Conservation (phyloP, 768 basidiomycete species). For the Phanerochaete carnosa region DNA sequence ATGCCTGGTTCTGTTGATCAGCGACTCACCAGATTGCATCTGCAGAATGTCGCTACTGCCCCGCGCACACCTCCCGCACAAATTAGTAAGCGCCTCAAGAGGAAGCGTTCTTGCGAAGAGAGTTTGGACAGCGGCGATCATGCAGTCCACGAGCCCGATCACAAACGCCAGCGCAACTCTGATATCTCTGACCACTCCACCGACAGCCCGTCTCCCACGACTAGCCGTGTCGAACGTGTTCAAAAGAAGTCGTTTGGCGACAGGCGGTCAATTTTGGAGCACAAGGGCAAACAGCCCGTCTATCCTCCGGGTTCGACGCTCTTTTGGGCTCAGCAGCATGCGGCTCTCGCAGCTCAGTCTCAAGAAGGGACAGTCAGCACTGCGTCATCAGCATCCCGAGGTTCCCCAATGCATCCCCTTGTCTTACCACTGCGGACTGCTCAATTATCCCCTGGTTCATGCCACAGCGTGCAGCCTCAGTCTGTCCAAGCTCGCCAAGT, state of each 20-base stretch:
- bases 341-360: neutral
- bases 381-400: neutral
- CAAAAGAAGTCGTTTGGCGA: neutral
- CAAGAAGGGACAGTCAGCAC: neutral
- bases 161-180: neutral
- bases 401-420: too few species aligned
- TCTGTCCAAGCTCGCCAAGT: too few species aligned
- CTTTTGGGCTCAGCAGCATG: neutral
- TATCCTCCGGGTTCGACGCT: neutral
- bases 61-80: neutral
- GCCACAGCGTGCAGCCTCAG: too few species aligned
- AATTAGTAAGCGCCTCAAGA: neutral
- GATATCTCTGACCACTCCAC: neutral
- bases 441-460: too few species aligned
- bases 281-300: neutral
- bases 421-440: too few species aligned
- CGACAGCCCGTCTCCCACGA: neutral
- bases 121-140: neutral
- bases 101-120: neutral
- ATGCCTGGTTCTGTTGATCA: too few species aligned
- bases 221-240: neutral
- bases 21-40: too few species aligned
- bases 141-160: neutral
- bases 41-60: neutral
- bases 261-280: neutral